Conservation (phyloP, 2,329 filamentous ascomycete genomes). For the Myriosclerotinia duriaeana region DNA sequence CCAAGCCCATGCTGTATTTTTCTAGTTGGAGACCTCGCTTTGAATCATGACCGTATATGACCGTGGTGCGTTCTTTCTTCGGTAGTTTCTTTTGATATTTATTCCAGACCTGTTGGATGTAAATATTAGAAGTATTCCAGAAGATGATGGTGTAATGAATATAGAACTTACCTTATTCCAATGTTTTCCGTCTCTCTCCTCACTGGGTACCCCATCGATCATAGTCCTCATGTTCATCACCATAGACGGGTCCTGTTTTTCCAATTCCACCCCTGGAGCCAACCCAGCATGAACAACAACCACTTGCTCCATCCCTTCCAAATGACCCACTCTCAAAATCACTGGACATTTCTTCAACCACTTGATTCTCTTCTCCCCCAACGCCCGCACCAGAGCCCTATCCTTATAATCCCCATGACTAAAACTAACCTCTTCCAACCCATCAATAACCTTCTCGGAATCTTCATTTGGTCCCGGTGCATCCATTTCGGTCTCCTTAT, state of each 20-base stretch:
- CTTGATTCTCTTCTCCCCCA: conserved; percentile 54
- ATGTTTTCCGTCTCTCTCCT: conserved; percentile 32
- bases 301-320: conserved; percentile 61
- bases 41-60: conserved; percentile 87
- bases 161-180: conserved; percentile 39
- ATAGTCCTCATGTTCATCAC: conserved; percentile 88
- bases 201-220: conserved; percentile 36
- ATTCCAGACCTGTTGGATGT: conserved; percentile 52
- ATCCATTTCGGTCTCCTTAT: conserved; percentile 38
- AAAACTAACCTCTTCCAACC: conserved; percentile 34
- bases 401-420: conserved; percentile 38
- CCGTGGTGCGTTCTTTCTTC: conserved; percentile 53
- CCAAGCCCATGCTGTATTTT: conserved; percentile 78
- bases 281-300: conserved; percentile 84
- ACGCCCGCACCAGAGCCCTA: conserved; percentile 34
- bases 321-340: conserved; percentile 69
- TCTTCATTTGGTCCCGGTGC: conserved; percentile 36
- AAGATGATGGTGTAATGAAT: background rate
- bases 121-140: conserved; percentile 20
- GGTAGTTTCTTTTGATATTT: conserved; percentile 46
- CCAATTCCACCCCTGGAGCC: conserved; percentile 69
- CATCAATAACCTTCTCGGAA: conserved; percentile 34
- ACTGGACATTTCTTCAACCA: conserved; percentile 74
- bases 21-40: conserved; percentile 65
- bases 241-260: conserved; percentile 71